Conservation (phyloP, 1,139 yeast species). For the Wickerhamomyces sp. region DNA sequence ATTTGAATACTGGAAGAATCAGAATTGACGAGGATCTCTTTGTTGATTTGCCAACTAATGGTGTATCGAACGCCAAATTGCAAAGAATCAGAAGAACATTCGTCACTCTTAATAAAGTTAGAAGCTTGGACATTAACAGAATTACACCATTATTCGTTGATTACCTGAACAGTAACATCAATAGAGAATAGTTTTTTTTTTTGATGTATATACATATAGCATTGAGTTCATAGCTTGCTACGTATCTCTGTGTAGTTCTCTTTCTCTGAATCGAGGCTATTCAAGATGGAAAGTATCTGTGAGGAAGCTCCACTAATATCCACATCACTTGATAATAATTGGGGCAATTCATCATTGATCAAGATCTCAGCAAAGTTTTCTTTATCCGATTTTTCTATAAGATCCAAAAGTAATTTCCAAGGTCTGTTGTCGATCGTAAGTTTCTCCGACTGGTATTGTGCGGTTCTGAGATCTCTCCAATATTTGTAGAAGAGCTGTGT, state of each 20-base stretch:
- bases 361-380: conserved; percentile 14
- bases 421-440: conserved; percentile 23
- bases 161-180: conserved; percentile 50
- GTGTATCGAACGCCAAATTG: conserved; percentile 68
- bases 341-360: conserved; percentile 9
- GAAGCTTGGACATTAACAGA: conserved; percentile 60
- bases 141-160: conserved; percentile 71
- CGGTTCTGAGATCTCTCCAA: conserved; percentile 13
- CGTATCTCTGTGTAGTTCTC: conserved; percentile 11
- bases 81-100: conserved; percentile 83
- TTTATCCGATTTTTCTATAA: conserved; percentile 10
- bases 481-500: conserved; percentile 12
- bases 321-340: conserved; percentile 6
- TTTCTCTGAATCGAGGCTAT: conserved; percentile 12
- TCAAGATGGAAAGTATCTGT: conserved; percentile 6
- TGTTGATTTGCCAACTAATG: conserved; percentile 59
- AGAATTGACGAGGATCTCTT: conserved; percentile 34
- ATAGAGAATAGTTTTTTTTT: conserved; percentile 15
- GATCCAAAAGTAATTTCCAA: conserved; percentile 22
- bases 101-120: conserved; percentile 70
- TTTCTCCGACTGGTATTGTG: background rate
- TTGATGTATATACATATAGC: background rate
- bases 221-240: conserved; percentile 1
- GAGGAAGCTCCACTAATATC: conserved; percentile 5
- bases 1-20: conserved; percentile 48